Percentiles rank a stretch among this genome's conserved stretches.
These are phyloP conservation scores for Coccomyxa subellipsoidea DNA, from an alignment of 163 green algal species.

Conservation along the genomic window DNA sequence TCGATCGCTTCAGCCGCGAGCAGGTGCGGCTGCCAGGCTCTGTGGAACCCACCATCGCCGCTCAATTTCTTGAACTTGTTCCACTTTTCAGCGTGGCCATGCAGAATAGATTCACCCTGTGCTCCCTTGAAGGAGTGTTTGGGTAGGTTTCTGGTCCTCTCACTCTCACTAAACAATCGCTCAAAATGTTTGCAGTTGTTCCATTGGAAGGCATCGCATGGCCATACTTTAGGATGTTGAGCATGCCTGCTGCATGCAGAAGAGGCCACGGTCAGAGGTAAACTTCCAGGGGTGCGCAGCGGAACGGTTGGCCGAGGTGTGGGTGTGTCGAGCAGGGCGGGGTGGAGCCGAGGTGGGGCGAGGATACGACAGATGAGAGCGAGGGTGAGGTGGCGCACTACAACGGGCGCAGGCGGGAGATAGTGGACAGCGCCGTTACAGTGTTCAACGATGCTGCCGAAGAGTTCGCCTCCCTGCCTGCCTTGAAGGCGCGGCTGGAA, in stretches of 20 bases:
- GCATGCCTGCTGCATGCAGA: too few species aligned
- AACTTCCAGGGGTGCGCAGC: too few species aligned
- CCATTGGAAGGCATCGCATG: too few species aligned
- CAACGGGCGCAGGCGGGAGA: slow-evolving; percentile 45
- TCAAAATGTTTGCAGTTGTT: too few species aligned
- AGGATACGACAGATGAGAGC: slow-evolving; percentile 41
- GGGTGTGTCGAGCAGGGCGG: slow-evolving; percentile 10
- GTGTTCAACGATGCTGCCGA: slow-evolving; percentile 79
- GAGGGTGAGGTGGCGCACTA: slow-evolving; percentile 54
- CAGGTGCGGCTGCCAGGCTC: not conserved
- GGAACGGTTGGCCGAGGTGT: too few species aligned
- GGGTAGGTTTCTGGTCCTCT: too few species aligned
- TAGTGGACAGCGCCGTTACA: slow-evolving; percentile 43
- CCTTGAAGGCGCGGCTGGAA: slow-evolving; percentile 34
- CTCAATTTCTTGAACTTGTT: not conserved
- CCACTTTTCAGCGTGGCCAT: too few species aligned
- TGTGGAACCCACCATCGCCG: not conserved
- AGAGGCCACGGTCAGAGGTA: too few species aligned
- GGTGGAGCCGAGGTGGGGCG: slow-evolving; percentile 22
- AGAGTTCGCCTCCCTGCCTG: slow-evolving; percentile 58
- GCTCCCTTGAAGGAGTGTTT: too few species aligned
- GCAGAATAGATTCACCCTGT: too few species aligned
- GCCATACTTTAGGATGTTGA: too few species aligned
- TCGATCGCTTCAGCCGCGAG: not conserved
- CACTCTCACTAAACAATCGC: too few species aligned